Evolutionary conservation across 257 asterid species (phyloP).

Genomic region (Salvia hispanica): DNA sequence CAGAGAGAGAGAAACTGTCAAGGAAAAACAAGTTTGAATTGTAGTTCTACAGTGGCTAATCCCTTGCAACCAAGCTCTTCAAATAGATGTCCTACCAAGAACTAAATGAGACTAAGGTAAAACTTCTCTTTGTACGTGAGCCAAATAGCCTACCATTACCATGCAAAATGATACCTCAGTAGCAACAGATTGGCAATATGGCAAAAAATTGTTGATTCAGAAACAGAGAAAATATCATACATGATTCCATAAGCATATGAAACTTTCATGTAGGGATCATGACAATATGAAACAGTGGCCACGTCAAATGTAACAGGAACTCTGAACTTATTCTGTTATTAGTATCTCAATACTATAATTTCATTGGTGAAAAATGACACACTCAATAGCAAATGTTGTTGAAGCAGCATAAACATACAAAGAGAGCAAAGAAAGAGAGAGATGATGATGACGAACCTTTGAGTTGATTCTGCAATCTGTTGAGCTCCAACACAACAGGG

Average conservation of each 20-base stretch:
- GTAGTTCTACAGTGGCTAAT: not conserved
- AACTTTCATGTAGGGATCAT: not conserved
- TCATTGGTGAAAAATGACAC: constrained; percentile 12
- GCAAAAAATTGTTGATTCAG: not conserved
- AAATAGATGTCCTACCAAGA: not conserved
- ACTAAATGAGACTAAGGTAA: not conserved
- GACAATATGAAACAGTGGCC: not conserved
- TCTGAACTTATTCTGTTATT: not conserved
- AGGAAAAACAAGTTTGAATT: not conserved
- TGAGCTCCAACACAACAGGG: constrained; percentile 76
- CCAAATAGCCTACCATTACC: not conserved
- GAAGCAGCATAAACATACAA: constrained; percentile 3
- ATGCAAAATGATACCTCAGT: not conserved
- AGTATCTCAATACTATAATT: not conserved
- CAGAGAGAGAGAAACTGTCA: too few relatives aligned
- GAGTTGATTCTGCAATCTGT: constrained; percentile 70
- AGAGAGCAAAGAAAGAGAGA: not conserved
- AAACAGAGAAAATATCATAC: not conserved
- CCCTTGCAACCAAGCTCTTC: not conserved
- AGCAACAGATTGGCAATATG: not conserved
- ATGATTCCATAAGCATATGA: not conserved
- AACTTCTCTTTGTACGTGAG: not conserved
- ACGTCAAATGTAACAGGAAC: not conserved
- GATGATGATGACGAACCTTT: constrained; percentile 51
- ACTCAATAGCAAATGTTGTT: not conserved